phyloP scores from a whole-genome alignment of 2,329 filamentous ascomycete genomes.

The Colletotrichum tofieldiae region DNA sequence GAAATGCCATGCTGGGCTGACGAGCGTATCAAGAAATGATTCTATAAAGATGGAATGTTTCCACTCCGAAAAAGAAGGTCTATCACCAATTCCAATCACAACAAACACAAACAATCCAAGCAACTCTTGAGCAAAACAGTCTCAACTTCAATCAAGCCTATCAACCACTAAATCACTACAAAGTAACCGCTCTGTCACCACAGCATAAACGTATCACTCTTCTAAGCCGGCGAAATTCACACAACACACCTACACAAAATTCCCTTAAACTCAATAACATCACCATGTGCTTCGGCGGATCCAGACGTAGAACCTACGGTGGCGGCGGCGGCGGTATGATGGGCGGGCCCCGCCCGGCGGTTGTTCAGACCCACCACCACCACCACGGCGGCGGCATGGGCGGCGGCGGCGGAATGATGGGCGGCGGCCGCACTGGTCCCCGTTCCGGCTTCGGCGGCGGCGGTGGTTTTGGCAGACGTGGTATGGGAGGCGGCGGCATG shows the following conservation, averaged over 20 bases:
- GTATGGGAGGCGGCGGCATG: conserved; percentile 9
- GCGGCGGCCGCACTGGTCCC: conserved; percentile 13
- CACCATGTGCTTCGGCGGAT: conserved; percentile 37
- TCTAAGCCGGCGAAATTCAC: background rate
- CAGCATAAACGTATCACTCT: too few species aligned
- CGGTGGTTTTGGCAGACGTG: conserved; percentile 6
- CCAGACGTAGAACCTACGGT: conserved; percentile 26
- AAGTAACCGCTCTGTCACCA: too few species aligned
- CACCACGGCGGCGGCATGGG: conserved; percentile 34
- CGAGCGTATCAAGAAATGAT: background rate
- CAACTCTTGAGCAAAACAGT: background rate
- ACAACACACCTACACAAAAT: background rate
- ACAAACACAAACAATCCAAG: background rate
- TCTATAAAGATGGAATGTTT: conserved; percentile 9
- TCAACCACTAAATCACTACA: background rate
- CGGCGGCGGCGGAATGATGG: conserved; percentile 1
- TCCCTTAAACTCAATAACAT: too few species aligned
- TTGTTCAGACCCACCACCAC: conserved; percentile 34
- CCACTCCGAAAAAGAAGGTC: fast-evolving
- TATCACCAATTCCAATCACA: background rate
- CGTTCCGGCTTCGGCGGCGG: conserved; percentile 28
- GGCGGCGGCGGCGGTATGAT: conserved; percentile 15
- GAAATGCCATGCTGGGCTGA: conserved; percentile 18
- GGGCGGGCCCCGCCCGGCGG: conserved; percentile 28
- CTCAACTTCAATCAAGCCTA: background rate